These are phyloP conservation scores for Penicillium silybi DNA, from an alignment of 495 filamentous ascomycete genomes.

Conservation along the genomic window DNA sequence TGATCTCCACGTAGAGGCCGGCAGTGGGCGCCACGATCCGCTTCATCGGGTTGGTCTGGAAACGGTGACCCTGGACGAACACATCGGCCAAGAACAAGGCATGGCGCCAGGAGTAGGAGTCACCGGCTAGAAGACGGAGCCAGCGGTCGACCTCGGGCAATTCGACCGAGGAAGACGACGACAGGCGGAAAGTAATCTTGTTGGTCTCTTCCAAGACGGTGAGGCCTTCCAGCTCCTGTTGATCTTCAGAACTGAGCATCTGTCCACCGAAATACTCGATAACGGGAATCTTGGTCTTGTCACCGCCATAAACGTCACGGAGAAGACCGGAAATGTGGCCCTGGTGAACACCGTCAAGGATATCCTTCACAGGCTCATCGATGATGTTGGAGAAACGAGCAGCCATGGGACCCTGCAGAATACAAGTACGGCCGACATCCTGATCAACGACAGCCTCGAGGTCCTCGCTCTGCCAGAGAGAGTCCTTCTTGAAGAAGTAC, in stretches of 20 bases:
- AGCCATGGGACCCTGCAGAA: constrained; percentile 92
- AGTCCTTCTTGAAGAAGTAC: constrained; percentile 99
- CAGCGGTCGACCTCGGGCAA: constrained; percentile 79
- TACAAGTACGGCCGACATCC: constrained; percentile 91
- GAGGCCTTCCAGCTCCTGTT: constrained; percentile 74
- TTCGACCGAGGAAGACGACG: constrained; percentile 60
- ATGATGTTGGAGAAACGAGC: constrained; percentile 83
- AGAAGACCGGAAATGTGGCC: constrained; percentile 77
- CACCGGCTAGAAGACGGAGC: constrained; percentile 85
- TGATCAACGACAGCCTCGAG: constrained; percentile 92
- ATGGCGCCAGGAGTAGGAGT: constrained; percentile 81
- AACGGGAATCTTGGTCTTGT: constrained; percentile 70
- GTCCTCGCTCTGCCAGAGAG: constrained; percentile 98
- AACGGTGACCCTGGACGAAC: constrained; percentile 91
- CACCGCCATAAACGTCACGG: constrained; percentile 71
- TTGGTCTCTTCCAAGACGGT: constrained; percentile 67
- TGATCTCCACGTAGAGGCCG: constrained; percentile 85
- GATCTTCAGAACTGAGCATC: constrained; percentile 49
- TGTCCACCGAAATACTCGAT: constrained; percentile 95
- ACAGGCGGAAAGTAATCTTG: constrained; percentile 77
- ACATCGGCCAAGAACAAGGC: constrained; percentile 97
- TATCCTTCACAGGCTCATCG: constrained; percentile 90
- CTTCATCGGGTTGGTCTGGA: constrained; percentile 93
- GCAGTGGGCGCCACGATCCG: constrained; percentile 80
- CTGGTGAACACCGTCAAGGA: constrained; percentile 83